Base-by-base conservation (phyloP, 2,329 filamentous ascomycete species). In the Sporothrix luriei region DNA sequence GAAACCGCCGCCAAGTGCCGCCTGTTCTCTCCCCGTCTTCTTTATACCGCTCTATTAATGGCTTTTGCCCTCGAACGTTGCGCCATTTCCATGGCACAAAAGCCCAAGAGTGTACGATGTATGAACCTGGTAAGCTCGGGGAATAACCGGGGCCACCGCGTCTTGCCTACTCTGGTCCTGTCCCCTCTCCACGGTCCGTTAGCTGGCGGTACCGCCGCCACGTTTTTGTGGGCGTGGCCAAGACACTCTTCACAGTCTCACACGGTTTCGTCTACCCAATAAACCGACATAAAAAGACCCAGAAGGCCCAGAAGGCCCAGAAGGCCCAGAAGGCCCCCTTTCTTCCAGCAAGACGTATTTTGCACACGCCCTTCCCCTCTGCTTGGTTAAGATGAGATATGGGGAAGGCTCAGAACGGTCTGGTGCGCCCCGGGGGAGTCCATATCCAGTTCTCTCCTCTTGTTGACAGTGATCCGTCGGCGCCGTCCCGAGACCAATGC, bases 361-460 rank as follows among this genome's bases (percentile, higher is more conserved):
- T 16, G n/a, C 38, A 61, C 38, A 26, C 38, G 14, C 14, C 40
- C 14, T 43, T 3, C 57, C 38, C 38, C n/a, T 33, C 40, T n/a
- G n/a, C 38, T 6, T 26, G 10, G 61, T 29, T 64, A 33, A 64
- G 43, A 64, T 49, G 61, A 49, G 61, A 49, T 49, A 64, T 33
- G 61, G 61, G 43, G 61, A 33, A 64, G n/a, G 9, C 21, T 16
- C 40, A 43, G 40, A 29, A 19, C 9, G 21, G 57, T 24, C n/a
- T 61, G 38, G 57, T 19, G n/a, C 57, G 14, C 21, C 6, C 43
- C 33, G 13, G 24, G 59, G 43, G 43, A 49, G 26, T 51, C 61
- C 46, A 46, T 49, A 51, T 51, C 26, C 6, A 21, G 62, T 49
- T 51, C n/a, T 51, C n/a, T 43, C 43, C 10, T 62, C 33, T 61